Base-by-base conservation (phyloP, 1,139 yeast genomes). In the Schizosaccharomyces versatilis region DNA sequence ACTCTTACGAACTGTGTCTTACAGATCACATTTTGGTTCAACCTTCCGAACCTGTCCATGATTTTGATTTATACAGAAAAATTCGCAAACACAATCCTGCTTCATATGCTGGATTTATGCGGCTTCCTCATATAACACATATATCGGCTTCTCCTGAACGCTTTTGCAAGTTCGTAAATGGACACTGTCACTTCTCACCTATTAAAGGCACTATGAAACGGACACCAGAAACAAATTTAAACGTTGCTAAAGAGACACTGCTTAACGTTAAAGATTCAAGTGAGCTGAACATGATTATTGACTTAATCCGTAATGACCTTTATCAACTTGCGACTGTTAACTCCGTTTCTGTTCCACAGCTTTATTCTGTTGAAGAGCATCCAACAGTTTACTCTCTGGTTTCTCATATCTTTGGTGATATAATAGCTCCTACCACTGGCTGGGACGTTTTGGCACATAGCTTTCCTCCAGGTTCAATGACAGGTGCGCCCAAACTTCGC, bases 401-500 rank as follows among this genome's bases (percentile, higher is more conserved):
- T 1, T 83, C 95, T 54, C 95, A 84, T 2, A 85, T 93, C 40
- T 76, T 73, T 56, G 97, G 96, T 0, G 66, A 71, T 36, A 70
- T 80, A 7, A 58, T 60, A 49, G 38, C 15, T 60, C 67, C 10
- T 62, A 80, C 75, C 62, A 71, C 74, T 38, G 98, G 97, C 0
- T 71, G 86, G 47, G 97, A 90, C 64, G 71, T 88, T 6, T 71
- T 90, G 17, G 76, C 79, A 32, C 78, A 78, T 57, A 79, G 95
- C 0, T 70, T 93, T 41, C 98, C 99, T 1, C 96, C 99, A 0
- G 99, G 99, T 0, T 88, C 97, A 1, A 93, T 93, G 99, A 93
- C 99, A 0, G 99, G 99, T 2, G 98, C 99, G 0, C 99, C 99
- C 1, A 93, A 93, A 68, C 83, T 81, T 63, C 74, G 95, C 57